Evolutionary conservation across 352 stramenopile genomes (phyloP), one percentile per base, ranked within the genome.

Genomic region (Globisporangium abappressorium): DNA sequence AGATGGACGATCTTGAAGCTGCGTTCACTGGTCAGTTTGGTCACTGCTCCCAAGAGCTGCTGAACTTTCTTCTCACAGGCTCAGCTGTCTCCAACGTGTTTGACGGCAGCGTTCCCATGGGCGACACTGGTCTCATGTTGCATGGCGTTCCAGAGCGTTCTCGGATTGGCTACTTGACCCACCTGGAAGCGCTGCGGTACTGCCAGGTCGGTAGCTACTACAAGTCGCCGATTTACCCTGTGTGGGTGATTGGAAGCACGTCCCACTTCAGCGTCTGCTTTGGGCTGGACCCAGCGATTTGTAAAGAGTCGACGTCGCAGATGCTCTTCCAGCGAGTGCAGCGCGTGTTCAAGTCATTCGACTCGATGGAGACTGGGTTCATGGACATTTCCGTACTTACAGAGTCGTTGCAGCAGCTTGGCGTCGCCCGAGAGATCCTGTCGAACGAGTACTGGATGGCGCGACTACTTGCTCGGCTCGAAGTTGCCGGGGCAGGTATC

Each of bases 181-280:
- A 97, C 62, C 70, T 98, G 7, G 92, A 98, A 68, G 87, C 91
- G 5, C 65, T 97, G 30, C 72, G 87, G n/a, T 97, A 98, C 69
- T 96, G 91, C 49, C 82, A 96, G 70, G 92, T 98, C 18, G 94
- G 94, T 6, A 86, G 74, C 36, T 97, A 90, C 79, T 97, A 93
- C 75, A 98, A 98, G 73, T 88, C 78, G 15, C 92, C 91, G 11
- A 58, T 82, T 60, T 88, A 88, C 49, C 91, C 94, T 0, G 80
- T 98, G 61, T 98, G 91, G 92, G 82, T 98, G 3, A 76, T 98
- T 56, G 94, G 85, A 15, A 97, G 86, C 54, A 80, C 87, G 4
- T 95, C 81, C 47, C 94, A 98, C 66, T 98, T 98, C 72, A 95
- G 85, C 24, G 87, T 98, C 18, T 73, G 92, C 24, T 98, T 98